A percentile compares a stretch with the other conserved stretches of the same genome.
Conservation (phyloP, 108 stramenopile species). For the Thalassiosira profunda region DNA sequence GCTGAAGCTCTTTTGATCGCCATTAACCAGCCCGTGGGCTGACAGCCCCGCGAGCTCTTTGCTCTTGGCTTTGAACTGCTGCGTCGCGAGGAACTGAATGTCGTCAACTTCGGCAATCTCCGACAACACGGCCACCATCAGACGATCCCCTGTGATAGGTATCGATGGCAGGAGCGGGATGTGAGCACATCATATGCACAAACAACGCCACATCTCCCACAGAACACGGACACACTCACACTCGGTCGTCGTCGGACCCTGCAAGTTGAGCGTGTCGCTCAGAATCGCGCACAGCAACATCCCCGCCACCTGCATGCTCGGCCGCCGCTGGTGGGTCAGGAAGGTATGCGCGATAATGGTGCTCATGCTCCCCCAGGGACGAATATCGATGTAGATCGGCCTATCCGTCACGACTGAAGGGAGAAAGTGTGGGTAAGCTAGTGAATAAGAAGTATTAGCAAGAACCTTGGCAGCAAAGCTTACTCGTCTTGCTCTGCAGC, state of each 20-base stretch:
- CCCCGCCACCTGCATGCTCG: slow-evolving; percentile 49
- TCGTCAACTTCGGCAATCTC: slow-evolving; percentile 67
- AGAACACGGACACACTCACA: slow-evolving; percentile 14
- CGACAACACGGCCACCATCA: slow-evolving; percentile 74
- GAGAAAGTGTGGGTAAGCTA: too few species aligned
- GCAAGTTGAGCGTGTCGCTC: slow-evolving; percentile 75
- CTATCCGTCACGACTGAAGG: slow-evolving; percentile 75
- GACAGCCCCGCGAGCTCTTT: slow-evolving; percentile 48
- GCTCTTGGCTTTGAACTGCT: slow-evolving; percentile 81
- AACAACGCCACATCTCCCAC: background rate
- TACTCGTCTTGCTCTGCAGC: slow-evolving; percentile 70
- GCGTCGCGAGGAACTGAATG: slow-evolving; percentile 56
- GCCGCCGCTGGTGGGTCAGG: slow-evolving; percentile 50
- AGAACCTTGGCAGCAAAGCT: too few species aligned
- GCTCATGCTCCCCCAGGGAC: slow-evolving; percentile 80
- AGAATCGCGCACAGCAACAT: slow-evolving; percentile 77
- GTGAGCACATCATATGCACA: too few species aligned
- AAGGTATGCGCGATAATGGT: slow-evolving; percentile 80
- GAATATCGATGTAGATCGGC: slow-evolving; percentile 84
- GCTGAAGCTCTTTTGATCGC: slow-evolving; percentile 76
- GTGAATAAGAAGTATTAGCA: too few species aligned
- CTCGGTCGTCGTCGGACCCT: slow-evolving; percentile 79
- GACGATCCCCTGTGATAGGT: slow-evolving; percentile 26
- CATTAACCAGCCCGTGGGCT: slow-evolving; percentile 61
- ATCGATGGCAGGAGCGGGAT: too few species aligned